Base-by-base conservation (phyloP, 2,329 filamentous ascomycete genomes). In the Rhynchosporium secalis region DNA sequence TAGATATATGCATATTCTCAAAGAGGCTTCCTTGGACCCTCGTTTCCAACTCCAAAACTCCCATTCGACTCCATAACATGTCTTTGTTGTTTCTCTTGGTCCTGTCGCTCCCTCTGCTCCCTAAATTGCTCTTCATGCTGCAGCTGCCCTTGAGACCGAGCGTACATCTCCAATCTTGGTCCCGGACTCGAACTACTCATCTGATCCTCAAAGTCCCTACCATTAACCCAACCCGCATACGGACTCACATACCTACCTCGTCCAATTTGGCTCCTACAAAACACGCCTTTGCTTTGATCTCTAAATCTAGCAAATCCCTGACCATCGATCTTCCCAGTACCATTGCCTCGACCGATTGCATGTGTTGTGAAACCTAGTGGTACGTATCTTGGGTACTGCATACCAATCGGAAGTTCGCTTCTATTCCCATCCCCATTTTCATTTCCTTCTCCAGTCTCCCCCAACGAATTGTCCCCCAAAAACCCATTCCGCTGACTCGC, bases 201-300 rank as follows among this genome's bases (percentile, higher is more conserved):
- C 47, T 51, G 33, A 52, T 59, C 47, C 13, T n/a, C 26, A 13
- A 36, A 38, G 10, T 15, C 33, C 8, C 20, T 13, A 3, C 57
- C 47, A 43, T 52, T 38, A 59, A 59, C 36, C 57, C 57, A 59
- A 3, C 57, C 57, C 6, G 38, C 47, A 28, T 59, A 59, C 4
- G 57, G 57, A 36, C 57, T 52, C 26, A 36, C 57, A 52, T 59
- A 59, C 10, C 45, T 3, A 12, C 46, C 13, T 28, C 38, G 28
- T 26, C 38, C 45, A 28, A 8, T 41, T 13, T 26, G 15, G 7
- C 55, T 36, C 10, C 31, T 33, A 13, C 48, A 13, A 36, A 10
- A n/a, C 4, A 5, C 31, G 15, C 48, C 48, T 43, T 5, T 4
- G 20, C 43, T 15, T n/a, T 4, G 15, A 45, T 15, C 15, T 45